Evolutionary conservation across 2,329 filamentous ascomycete species (phyloP), one percentile per base, ranked within the genome.

Genomic region (Fusarium sarcochroum): DNA sequence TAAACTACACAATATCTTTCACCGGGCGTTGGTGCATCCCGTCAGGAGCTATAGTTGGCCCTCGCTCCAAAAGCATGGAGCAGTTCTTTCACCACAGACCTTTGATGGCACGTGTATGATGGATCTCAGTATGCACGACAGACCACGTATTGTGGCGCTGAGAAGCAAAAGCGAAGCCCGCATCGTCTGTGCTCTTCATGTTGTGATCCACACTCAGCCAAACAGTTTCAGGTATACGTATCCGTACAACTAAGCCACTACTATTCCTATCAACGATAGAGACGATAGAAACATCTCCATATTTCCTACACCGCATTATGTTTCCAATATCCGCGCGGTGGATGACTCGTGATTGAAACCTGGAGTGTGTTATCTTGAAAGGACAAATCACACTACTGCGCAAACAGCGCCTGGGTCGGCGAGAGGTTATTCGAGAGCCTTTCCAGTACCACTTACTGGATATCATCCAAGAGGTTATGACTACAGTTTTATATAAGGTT

Each of bases 181-280:
- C 46, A 53, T 53, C 23, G 69, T 71, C 69, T 66, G 69, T 72
- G 66, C 69, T 62, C 42, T 56, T 57, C 54, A 53, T 46, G 47
- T 20, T 21, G 56, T 58, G 66, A 49, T 54, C 66, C 66, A 66
- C 62, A 69, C 56, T 42, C 48, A 45, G 54, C 52, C 41, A 69
- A 66, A 62, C 57, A 59, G 66, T 69, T 69, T 69, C 66, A 69
- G 66, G 66, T 69, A 27, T 46, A 65, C 46, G 46, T 44, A 58
- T 32, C 38, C 20, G 50, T 56, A 63, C 60, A 58, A 58, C 60
- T 63, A 58, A 38, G 45, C 58, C 34, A 23, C 20, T 15, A 44
- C 46, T 48, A 41, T 23, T 48, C 23, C 47, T 30, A 46, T 67
- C 23, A 27, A 51, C 15, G 49, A 63, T 51, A 66, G 38, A 20